Base-by-base conservation (phyloP, 768 basidiomycete genomes). In the Hericium erinaceus region DNA sequence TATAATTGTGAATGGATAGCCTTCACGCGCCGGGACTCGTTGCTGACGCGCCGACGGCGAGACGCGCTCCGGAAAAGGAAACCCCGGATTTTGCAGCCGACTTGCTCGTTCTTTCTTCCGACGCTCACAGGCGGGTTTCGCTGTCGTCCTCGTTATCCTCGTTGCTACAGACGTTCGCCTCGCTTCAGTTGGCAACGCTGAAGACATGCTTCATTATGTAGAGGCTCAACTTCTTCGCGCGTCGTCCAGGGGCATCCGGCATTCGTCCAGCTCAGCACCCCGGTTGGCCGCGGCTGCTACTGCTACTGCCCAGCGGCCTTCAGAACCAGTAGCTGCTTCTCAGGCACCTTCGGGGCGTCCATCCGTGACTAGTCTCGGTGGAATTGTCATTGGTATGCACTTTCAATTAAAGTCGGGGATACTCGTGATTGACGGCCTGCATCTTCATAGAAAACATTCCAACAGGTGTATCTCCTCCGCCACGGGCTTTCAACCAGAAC, bases 331-430 rank as follows among this genome's bases (percentile, higher is more conserved):
- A 28, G 56, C 40, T 22, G 13, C 3, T 1, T 22, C 55, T 5
- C 51, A 50, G 20, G 52, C 49, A n/a, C 20, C 39, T 15, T 55
- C 22, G 24, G 49, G 18, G 52, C 48, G 54, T 49, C 61, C 60
- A 2, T n/a, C 46, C 13, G 60, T 57, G 33, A 58, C 53, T 37
- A 58, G 41, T 37, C 57, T 63, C 13, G 60, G 57, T 16, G 60
- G 60, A 7, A 63, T 63, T 26, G 16, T 18, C 22, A 63, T 63
- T 12, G 10, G 61, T 63, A 51, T 56, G 61, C n/a, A 9, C 10
- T 8, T 4, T 20, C 1, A 10, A 13, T n/a, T 6, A 2, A 1
- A 10, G 5, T 33, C 33, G 33, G 33, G 33, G 9, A 33, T 8
- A 8, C 33, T 33, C 9, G 33, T 33, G 2, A 33, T 2, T 40